These are phyloP conservation scores for Ogataea degrootiae DNA, from an alignment of 805 yeast species.

Conservation along the genomic window DNA sequence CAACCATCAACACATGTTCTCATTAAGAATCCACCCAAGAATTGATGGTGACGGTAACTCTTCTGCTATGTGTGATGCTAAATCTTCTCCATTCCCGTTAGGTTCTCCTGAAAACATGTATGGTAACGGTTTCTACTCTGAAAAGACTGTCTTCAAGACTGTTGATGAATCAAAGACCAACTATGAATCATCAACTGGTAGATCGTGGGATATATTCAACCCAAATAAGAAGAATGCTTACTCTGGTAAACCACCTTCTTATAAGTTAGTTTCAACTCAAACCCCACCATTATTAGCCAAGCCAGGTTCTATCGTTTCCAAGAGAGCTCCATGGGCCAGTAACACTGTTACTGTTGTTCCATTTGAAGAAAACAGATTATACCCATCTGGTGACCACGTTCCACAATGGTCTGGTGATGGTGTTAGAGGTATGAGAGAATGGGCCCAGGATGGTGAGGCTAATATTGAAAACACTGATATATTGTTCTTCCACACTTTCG, in stretches of 20 bases:
- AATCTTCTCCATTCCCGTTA: constrained; percentile 50
- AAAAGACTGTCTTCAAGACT: constrained; percentile 63
- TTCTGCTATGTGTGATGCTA: constrained; percentile 63
- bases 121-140: constrained; percentile 71
- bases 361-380: constrained; percentile 65
- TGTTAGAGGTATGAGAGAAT: constrained; percentile 56
- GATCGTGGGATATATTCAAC: constrained; percentile 77
- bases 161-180: constrained; percentile 62
- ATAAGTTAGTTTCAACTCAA: constrained; percentile 72
- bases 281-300: constrained; percentile 70
- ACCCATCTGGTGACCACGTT: constrained; percentile 78
- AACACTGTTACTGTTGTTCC: constrained; percentile 65
- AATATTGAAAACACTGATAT: constrained; percentile 64
- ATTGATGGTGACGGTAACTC: constrained; percentile 78
- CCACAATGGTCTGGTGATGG: constrained; percentile 74
- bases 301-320: constrained; percentile 67
- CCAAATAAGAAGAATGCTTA: constrained; percentile 61
- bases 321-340: constrained; percentile 81
- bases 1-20: constrained; percentile 81
- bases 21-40: constrained; percentile 75
- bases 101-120: constrained; percentile 70
- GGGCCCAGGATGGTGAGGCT: constrained; percentile 62
- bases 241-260: constrained; percentile 72
- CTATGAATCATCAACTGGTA: constrained; percentile 55
- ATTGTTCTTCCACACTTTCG: constrained; percentile 75